Base-by-base conservation (phyloP, 768 basidiomycete species). In the Lactarius evosmus region DNA sequence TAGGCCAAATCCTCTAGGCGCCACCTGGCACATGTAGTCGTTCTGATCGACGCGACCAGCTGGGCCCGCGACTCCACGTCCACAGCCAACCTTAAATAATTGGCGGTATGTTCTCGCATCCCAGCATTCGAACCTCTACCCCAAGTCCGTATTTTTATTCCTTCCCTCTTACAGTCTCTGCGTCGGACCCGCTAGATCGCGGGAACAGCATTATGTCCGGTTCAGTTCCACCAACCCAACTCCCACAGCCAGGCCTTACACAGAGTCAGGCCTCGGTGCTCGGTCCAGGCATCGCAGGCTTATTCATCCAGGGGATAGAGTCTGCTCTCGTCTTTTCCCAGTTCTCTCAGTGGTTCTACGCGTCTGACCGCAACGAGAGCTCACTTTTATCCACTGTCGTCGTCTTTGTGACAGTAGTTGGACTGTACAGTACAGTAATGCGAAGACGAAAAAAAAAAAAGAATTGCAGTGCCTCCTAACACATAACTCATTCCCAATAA, bases 281-380 rank as follows among this genome's bases (percentile, higher is more conserved):
- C 4, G 52, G 52, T 12, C 44, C 62, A 7, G 57, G 58, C 4
- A 55, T 63, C 12, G 41, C 7, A 22, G 44, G 58, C 12, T 52
- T 63, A 2, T 59, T 63, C 22, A 19, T 55, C 8, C 51, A 63
- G 12, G 62, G 58, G 25, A 4, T 63, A 7, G 33, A n/a, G 25
- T 38, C 52, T 1, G 62, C 58, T 40, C 62, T 63, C 41, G 52
- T 63, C 8, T 17, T 63, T 2, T 14, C 52, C 2, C 62, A 63
- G 19, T 44, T 63, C 52, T 59, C 41, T 46, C 62, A 52, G 17
- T 63, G 62, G 62, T 59, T 49, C 19, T 38, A 29, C 19, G 19
- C 33, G 4, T 3, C 33, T 11, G 51, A 49, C 41, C 58, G 62
- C 41, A 38, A 30, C 2, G 62, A 63, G 2, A 32, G 36, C 16